A percentile compares a stretch with the other conserved stretches of the same genome.
phyloP scores from a whole-genome alignment of 2,329 filamentous ascomycete genomes.

The Cladorrhinum sp. region DNA sequence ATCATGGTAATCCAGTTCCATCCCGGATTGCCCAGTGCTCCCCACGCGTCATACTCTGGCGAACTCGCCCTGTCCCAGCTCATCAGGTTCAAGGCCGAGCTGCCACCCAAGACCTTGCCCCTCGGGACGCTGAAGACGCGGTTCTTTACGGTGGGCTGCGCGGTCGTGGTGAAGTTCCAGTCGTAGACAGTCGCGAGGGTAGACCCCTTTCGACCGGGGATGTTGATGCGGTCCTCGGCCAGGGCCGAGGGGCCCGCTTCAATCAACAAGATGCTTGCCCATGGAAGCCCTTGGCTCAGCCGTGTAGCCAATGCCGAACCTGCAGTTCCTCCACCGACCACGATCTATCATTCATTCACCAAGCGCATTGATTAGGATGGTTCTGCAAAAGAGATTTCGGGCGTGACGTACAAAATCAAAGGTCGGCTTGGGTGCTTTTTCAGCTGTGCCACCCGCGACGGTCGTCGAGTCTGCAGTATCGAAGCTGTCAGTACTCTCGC shows the following conservation, averaged over 20 bases:
- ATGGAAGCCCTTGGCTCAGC: slow-evolving; percentile 8
- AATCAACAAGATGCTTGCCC: slow-evolving; percentile 23
- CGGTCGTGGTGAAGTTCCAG: slow-evolving; percentile 44
- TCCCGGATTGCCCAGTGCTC: slow-evolving; percentile 33
- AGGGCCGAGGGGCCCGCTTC: slow-evolving; percentile 32
- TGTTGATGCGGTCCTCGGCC: slow-evolving; percentile 32
- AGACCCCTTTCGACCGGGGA: slow-evolving; percentile 33
- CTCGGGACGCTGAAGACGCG: slow-evolving; percentile 41
- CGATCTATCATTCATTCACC: too few species aligned
- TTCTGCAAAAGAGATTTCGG: too few species aligned
- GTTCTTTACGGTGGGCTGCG: slow-evolving; percentile 41
- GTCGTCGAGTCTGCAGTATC: too few species aligned
- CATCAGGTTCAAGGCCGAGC: slow-evolving; percentile 45
- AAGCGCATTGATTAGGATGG: too few species aligned
- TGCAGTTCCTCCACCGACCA: slow-evolving; percentile 14
- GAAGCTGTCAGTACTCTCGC: too few species aligned
- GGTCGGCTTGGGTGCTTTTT: too few species aligned
- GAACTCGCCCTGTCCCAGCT: slow-evolving; percentile 37
- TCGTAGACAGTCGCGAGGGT: slow-evolving; percentile 33
- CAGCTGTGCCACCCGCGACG: too few species aligned
- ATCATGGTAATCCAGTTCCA: slow-evolving; percentile 29
- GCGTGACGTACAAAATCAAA: too few species aligned
- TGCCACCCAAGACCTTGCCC: slow-evolving; percentile 49
- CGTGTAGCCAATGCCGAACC: slow-evolving; percentile 10
- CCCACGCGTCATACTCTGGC: slow-evolving; percentile 39